Evolutionary conservation across 352 stramenopile genomes (phyloP).

Genomic region (Globisporangium spinosum): DNA sequence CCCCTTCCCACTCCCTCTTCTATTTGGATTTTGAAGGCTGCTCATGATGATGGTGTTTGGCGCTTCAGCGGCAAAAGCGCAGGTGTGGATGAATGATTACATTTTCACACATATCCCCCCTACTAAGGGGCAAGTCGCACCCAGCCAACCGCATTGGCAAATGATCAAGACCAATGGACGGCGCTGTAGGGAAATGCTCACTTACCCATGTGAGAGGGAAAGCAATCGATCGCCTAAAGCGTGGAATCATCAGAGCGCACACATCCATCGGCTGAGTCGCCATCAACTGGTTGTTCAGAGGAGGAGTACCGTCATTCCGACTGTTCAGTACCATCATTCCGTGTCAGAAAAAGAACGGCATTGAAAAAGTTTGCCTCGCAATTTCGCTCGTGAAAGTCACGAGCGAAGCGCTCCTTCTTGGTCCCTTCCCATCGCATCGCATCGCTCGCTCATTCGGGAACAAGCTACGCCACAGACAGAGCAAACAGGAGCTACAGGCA

Average conservation of each 20-base stretch:
- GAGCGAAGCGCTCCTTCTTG: background rate
- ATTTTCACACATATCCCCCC: background rate
- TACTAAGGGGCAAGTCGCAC: background rate
- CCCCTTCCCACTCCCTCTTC: background rate
- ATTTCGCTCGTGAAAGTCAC: background rate
- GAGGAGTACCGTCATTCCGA: constrained; percentile 4
- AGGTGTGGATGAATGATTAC: background rate
- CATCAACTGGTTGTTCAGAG: background rate
- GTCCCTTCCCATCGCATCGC: background rate
- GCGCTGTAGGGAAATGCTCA: background rate
- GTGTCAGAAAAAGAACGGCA: background rate
- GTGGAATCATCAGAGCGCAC: background rate
- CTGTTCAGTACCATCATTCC: constrained; percentile 4
- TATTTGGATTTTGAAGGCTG: no score
- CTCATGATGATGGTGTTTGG: background rate
- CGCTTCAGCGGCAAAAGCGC: background rate
- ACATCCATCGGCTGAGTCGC: background rate
- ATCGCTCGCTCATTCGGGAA: constrained; percentile 6
- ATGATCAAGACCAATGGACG: background rate
- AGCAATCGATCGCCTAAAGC: background rate
- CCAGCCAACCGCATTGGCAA: background rate
- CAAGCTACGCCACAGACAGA: background rate
- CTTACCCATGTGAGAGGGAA: background rate
- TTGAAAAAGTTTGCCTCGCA: background rate
- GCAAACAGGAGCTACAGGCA: background rate